A percentile compares a stretch with the other conserved stretches of the same genome.
phyloP scores from a whole-genome alignment of 2,329 filamentous ascomycete genomes.

The Claviceps spartinae region DNA sequence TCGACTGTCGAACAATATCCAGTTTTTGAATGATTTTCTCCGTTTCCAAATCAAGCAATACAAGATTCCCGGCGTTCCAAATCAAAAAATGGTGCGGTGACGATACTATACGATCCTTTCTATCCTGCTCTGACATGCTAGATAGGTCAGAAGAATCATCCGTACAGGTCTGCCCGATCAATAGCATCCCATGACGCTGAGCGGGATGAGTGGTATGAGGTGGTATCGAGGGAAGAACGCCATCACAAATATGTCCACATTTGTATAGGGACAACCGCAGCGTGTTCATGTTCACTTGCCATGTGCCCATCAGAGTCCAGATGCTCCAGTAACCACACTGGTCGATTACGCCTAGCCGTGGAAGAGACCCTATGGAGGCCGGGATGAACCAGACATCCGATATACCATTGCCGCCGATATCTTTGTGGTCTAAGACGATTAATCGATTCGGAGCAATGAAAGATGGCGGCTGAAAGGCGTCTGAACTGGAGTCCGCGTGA shows the following conservation, averaged over 20 bases:
- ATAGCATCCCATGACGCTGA: constrained; percentile 29
- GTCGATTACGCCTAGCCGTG: constrained; percentile 54
- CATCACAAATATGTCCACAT: constrained; percentile 31
- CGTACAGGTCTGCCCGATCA: constrained; percentile 20
- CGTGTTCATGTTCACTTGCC: constrained; percentile 19
- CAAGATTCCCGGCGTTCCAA: constrained; percentile 23
- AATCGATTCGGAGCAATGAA: constrained; percentile 43
- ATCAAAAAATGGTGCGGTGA: constrained; percentile 17
- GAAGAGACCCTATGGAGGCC: constrained; percentile 28
- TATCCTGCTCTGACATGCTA: constrained; percentile 5
- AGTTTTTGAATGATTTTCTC: constrained; percentile 15
- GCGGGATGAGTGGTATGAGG: constrained; percentile 14
- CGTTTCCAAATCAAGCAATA: constrained; percentile 23
- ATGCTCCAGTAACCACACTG: constrained; percentile 52
- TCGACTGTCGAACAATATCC: constrained; percentile 13
- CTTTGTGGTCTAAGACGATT: constrained; percentile 33
- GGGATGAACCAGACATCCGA: constrained; percentile 54
- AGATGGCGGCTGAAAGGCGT: constrained; percentile 24
- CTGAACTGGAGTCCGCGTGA: constrained; percentile 5
- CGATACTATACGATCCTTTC: not conserved
- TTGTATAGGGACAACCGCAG: constrained; percentile 20
- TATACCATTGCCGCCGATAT: constrained; percentile 42
- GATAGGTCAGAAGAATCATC: constrained; percentile 11
- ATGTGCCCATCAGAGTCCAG: constrained; percentile 41
- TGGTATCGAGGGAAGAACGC: constrained; percentile 22